phyloP scores from a whole-genome alignment of 345 rosid genomes.

The Gossypium arboreum region DNA sequence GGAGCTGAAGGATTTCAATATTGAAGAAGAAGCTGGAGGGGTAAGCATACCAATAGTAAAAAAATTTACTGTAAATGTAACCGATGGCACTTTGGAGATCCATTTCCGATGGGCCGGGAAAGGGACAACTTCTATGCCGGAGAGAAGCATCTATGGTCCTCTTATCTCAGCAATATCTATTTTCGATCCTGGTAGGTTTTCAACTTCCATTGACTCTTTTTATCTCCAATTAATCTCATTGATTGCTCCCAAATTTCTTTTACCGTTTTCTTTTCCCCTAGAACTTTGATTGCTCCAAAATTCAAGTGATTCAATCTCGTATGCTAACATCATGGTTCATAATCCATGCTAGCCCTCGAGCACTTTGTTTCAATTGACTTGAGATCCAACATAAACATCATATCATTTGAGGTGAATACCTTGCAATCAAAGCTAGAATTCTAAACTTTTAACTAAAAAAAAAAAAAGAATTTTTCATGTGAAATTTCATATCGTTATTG shows the following conservation, averaged over 20 bases:
- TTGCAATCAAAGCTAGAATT: no score
- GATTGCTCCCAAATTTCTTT: neutral
- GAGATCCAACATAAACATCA: no score
- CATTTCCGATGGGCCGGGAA: slow-evolving; percentile 63
- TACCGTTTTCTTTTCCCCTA: no score
- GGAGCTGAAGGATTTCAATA: slow-evolving; percentile 48
- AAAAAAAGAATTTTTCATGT: no score
- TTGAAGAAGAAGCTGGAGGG: slow-evolving; percentile 48
- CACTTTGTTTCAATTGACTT: no score
- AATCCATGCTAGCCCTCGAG: no score
- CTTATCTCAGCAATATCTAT: slow-evolving; percentile 55
- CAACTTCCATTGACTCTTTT: neutral
- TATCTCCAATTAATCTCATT: neutral
- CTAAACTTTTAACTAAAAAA: no score
- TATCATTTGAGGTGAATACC: no score
- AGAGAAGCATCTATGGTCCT: slow-evolving; percentile 43
- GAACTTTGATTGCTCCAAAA: no score
- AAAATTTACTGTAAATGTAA: slow-evolving; percentile 20
- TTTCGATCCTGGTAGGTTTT: slow-evolving; percentile 28
- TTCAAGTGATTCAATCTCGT: no score
- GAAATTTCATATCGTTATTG: no score
- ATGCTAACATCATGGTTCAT: no score
- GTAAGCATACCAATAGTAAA: slow-evolving; percentile 27
- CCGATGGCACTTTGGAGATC: slow-evolving; percentile 38
- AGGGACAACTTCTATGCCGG: slow-evolving; percentile 46